Base-by-base conservation (phyloP, 225 moss, liverwort and hornwort species). In the Sphagnum tenellum region DNA sequence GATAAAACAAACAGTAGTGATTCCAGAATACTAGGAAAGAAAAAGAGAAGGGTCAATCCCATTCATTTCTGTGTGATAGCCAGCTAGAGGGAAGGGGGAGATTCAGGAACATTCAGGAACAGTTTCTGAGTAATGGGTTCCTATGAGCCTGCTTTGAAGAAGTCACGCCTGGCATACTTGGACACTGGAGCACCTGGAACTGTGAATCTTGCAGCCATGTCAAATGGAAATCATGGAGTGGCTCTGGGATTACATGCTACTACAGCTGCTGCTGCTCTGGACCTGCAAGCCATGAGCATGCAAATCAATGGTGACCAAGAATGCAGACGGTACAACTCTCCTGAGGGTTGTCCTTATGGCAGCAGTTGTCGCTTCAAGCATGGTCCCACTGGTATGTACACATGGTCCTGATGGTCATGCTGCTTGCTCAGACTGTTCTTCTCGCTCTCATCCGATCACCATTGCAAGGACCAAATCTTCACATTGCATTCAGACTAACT, bases 81-180 rank as follows among this genome's bases (percentile, higher is more conserved):
- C 29, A 29, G 0, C 29, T 29, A 29, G 29, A 29, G 29, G 29
- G 29, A 29, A 29, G 29, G 29, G 29, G 29, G 29, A 29, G 29
- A 29, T 29, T 29, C 29, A 29, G 29, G 29, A 29, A 29, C 29
- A 29, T 29, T 29, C 29, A 29, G 29, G 29, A 29, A 29, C 29
- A 1, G 29, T 29, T 29, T 29, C 29, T 29, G 29, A 29, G 47
- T 81, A 77, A 75, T 77, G 61, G 74, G 77, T 81, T 88, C 82
- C 73, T 81, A 85, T 74, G 94, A 94, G 74, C 94, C 94, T 52
- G 80, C 82, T 58, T 76, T 77, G 73, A 94, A 94, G 73, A 94
- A 94, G 76, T 84, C 94, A 69, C 81, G 90, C 67, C 78, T 29
- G 29, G 29, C 75, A 44, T 87, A 82, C 69, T 81, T 82, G 49